A percentile compares a stretch with the other conserved stretches of the same genome.
Conservation (phyloP, 129 eudicot genomes). For the Artemisia annua region DNA sequence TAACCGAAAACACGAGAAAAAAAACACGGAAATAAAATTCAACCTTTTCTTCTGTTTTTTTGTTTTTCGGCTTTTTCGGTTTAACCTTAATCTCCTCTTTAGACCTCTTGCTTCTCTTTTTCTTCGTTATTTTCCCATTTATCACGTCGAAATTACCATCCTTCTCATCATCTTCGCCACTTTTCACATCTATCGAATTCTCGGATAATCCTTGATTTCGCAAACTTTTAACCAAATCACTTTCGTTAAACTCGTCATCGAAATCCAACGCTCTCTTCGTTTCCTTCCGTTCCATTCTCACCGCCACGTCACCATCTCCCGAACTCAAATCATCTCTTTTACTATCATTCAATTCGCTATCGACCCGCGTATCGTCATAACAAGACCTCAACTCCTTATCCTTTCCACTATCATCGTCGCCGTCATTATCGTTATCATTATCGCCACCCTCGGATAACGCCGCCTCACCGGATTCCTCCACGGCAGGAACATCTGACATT, state of each 20-base stretch:
- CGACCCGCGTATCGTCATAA: constrained; percentile 18
- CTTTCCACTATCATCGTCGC: neutral
- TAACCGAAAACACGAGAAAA: no score
- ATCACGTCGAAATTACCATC: constrained; percentile 12
- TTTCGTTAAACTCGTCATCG: constrained; percentile 38
- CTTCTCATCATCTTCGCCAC: constrained; percentile 29
- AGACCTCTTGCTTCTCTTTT: constrained; percentile 40
- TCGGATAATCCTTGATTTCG: constrained; percentile 8
- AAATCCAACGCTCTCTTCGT: constrained; percentile 61
- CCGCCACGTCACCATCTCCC: constrained; percentile 5
- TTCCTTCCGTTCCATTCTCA: constrained; percentile 28
- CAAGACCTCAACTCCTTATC: constrained; percentile 16
- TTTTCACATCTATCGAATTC: constrained; percentile 1
- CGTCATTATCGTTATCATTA: neutral
- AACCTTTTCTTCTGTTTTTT: constrained; percentile 74
- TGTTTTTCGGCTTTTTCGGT: constrained; percentile 34
- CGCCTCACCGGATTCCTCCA: constrained; percentile 15
- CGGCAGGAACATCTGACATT: constrained; percentile 16
- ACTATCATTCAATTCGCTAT: constrained; percentile 3
- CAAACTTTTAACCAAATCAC: constrained; percentile 14
- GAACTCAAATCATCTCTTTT: constrained; percentile 6
- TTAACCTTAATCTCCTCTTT: no score
- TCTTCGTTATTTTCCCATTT: constrained; percentile 49
- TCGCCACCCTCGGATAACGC: neutral
- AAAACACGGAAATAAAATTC: no score